Evolutionary conservation across 352 stramenopile genomes (phyloP).

Genomic region (Globisporangium carolinianum): DNA sequence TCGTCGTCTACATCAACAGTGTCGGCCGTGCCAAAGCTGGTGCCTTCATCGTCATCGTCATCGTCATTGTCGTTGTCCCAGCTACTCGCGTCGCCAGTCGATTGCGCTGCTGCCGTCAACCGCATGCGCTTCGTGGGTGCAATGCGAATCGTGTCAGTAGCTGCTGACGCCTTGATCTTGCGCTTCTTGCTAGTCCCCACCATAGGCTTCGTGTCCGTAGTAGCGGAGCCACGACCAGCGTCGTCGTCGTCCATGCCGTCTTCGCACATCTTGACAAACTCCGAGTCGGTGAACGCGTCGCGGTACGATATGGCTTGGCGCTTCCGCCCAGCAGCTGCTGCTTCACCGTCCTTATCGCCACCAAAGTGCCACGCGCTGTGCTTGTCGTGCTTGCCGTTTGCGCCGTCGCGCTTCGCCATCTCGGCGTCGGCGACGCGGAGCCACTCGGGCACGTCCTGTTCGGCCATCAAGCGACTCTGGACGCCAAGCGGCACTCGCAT

Average conservation of each 20-base stretch:
- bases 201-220: background rate
- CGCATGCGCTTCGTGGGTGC: background rate
- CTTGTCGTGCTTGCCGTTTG: slow-evolving; percentile 45
- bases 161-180: slow-evolving; percentile 20
- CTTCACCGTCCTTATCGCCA: slow-evolving; percentile 23
- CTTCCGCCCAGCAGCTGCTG: slow-evolving; percentile 33
- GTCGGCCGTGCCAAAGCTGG: background rate
- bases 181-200: slow-evolving; percentile 10
- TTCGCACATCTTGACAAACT: slow-evolving; percentile 87
- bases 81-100: background rate
- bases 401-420: slow-evolving; percentile 44
- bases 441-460: slow-evolving; percentile 69
- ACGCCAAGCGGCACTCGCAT: slow-evolving; percentile 30
- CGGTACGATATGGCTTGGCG: slow-evolving; percentile 84
- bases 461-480: slow-evolving; percentile 59
- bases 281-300: slow-evolving; percentile 78
- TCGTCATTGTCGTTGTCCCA: slow-evolving; percentile 9
- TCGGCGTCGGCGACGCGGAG: slow-evolving; percentile 61
- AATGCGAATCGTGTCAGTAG: background rate
- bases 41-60: slow-evolving; percentile 9
- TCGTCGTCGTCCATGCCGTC: slow-evolving; percentile 57
- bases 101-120: background rate
- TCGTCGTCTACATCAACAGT: slow-evolving; percentile 1
- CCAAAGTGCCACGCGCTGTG: slow-evolving; percentile 31
- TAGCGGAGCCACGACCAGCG: slow-evolving; percentile 6